Evolutionary conservation across 805 yeast genomes (phyloP).

Genomic region (Candida maesae): DNA sequence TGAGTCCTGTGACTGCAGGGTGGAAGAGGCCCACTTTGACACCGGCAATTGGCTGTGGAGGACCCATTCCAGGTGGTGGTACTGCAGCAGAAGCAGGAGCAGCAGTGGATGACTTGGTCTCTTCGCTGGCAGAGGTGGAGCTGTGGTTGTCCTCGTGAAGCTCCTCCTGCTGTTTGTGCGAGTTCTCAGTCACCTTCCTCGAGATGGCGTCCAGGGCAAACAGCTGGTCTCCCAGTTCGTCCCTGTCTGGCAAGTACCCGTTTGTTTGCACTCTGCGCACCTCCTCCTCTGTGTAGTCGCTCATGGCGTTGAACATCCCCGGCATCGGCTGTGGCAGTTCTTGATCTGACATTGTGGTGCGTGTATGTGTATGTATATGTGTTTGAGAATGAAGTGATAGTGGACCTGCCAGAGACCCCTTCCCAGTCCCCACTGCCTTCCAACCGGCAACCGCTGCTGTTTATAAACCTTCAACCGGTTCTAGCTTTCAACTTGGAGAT

Average conservation of each 20-base stretch:
- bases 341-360: neutral
- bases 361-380: too few relatives aligned
- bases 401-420: too few relatives aligned
- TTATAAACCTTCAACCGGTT: too few relatives aligned
- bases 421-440: too few relatives aligned
- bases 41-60: slow-evolving; percentile 5
- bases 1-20: slow-evolving; percentile 11
- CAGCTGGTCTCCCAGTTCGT: slow-evolving; percentile 3
- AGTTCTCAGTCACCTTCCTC: slow-evolving; percentile 5
- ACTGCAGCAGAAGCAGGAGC: neutral
- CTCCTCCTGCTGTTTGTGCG: slow-evolving; percentile 1
- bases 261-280: slow-evolving; percentile 5
- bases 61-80: neutral
- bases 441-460: neutral
- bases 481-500: too few relatives aligned
- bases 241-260: slow-evolving; percentile 1
- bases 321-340: neutral
- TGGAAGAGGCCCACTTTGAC: slow-evolving; percentile 19
- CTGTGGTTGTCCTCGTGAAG: neutral
- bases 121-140: neutral
- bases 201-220: slow-evolving; percentile 7
- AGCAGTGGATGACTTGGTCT: neutral
- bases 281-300: slow-evolving; percentile 10
- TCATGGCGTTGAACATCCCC: slow-evolving; percentile 1
- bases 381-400: too few relatives aligned